These are phyloP conservation scores for Knufia fluminis DNA, from an alignment of 2,329 filamentous ascomycete species.

Conservation along the genomic window DNA sequence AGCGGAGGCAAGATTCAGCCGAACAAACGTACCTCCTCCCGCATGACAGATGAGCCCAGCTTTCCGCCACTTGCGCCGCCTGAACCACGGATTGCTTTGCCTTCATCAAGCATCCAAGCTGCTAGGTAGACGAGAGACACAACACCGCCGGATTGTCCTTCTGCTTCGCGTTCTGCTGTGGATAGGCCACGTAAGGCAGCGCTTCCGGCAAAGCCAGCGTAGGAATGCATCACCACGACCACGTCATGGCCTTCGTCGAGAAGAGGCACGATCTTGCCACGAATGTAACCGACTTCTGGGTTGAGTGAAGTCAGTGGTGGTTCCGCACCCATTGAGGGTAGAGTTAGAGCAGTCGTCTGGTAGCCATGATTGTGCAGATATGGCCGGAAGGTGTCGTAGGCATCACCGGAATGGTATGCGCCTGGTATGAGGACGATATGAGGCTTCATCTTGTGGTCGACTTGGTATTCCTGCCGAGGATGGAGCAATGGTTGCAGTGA, in stretches of 20 bases:
- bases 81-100: background rate
- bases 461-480: background rate
- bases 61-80: background rate
- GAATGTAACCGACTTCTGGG: background rate
- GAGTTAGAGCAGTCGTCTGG: background rate
- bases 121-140: background rate
- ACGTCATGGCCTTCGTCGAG: conserved; percentile 24
- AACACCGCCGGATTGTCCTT: conserved; percentile 21
- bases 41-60: background rate
- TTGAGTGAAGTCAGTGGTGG: background rate
- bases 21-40: background rate
- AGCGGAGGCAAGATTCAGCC: too few relatives aligned
- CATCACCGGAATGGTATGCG: background rate
- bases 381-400: background rate
- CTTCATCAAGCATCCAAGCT: conserved; percentile 1
- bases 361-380: background rate
- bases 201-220: conserved; percentile 28
- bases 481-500: background rate
- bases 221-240: conserved; percentile 28
- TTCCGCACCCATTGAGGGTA: background rate
- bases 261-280: conserved; percentile 11
- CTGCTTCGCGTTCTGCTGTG: conserved; percentile 11
- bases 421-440: background rate
- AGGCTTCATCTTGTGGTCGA: background rate
- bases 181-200: conserved; percentile 25